Evolutionary conservation across 306 rosid species (phyloP).

Genomic region (Adenanthera pavonina): DNA sequence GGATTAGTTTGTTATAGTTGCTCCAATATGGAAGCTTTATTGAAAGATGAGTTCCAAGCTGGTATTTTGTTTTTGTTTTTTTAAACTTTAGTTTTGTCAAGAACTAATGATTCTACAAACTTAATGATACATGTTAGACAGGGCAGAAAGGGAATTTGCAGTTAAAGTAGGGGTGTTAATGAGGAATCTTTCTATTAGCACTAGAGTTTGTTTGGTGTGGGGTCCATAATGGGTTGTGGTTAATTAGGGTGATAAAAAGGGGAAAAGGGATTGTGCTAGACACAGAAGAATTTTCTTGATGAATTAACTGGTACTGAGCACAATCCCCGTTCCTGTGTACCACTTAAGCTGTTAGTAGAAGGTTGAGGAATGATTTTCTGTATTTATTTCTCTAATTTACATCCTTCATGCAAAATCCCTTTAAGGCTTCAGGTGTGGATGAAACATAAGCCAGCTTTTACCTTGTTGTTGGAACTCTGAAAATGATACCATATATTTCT

Average conservation of each 20-base stretch:
- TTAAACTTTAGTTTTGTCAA: neutral
- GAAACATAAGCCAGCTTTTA: neutral
- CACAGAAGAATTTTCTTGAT: neutral
- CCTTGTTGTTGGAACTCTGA: neutral
- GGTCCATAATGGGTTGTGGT: too few relatives aligned
- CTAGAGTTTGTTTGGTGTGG: neutral
- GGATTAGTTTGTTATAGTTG: conserved; percentile 30
- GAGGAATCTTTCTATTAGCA: neutral
- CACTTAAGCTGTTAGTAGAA: conserved; percentile 24
- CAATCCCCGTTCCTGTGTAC: too few relatives aligned
- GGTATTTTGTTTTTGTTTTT: neutral
- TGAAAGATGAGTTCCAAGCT: neutral
- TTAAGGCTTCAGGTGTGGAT: neutral
- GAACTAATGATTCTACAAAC: conserved; percentile 13
- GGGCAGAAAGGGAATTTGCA: neutral
- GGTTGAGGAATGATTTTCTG: conserved; percentile 15
- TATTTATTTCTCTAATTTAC: conserved; percentile 3
- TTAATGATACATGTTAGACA: neutral
- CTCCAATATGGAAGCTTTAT: conserved; percentile 19
- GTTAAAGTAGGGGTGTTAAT: neutral
- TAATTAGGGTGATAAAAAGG: too few relatives aligned
- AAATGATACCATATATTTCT: too few relatives aligned
- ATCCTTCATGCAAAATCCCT: neutral
- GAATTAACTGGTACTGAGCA: neutral
- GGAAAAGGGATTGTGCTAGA: too few relatives aligned